Conservation (phyloP, 768 basidiomycete species). For the Russula lepida region DNA sequence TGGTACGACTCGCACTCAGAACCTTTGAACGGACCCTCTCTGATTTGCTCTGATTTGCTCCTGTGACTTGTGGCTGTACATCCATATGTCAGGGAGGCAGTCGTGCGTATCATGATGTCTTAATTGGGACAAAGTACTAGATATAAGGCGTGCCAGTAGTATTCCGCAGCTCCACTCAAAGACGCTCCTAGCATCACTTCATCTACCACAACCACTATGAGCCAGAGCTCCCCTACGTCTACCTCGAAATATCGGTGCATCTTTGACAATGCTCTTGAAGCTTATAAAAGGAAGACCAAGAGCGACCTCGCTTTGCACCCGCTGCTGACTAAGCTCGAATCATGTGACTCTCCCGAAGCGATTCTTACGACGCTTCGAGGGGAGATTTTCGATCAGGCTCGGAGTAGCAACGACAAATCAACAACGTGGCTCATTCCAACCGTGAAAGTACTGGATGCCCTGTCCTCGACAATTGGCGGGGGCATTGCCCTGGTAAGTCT, state of each 20-base stretch:
- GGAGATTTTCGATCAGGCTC: neutral
- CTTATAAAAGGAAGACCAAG: neutral
- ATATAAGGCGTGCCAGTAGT: no score
- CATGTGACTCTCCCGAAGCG: neutral
- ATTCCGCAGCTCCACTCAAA: no score
- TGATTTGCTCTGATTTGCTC: neutral
- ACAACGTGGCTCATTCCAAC: neutral
- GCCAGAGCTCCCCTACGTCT: no score
- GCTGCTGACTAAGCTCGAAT: neutral
- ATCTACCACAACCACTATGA: no score
- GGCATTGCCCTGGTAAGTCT: neutral
- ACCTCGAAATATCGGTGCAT: neutral
- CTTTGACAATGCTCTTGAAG: neutral
- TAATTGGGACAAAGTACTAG: no score
- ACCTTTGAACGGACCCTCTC: neutral
- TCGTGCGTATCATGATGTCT: no score
- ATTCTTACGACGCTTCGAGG: neutral
- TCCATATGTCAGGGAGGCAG: no score
- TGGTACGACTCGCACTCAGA: neutral
- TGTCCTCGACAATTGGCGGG: neutral
- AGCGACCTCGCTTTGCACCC: neutral
- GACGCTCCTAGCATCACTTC: no score
- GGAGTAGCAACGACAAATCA: neutral
- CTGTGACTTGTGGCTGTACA: neutral
- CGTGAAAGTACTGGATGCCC: neutral